Base-by-base conservation (phyloP, 176 grass and related monocot genomes). In the Tillandsia leiboldiana region DNA sequence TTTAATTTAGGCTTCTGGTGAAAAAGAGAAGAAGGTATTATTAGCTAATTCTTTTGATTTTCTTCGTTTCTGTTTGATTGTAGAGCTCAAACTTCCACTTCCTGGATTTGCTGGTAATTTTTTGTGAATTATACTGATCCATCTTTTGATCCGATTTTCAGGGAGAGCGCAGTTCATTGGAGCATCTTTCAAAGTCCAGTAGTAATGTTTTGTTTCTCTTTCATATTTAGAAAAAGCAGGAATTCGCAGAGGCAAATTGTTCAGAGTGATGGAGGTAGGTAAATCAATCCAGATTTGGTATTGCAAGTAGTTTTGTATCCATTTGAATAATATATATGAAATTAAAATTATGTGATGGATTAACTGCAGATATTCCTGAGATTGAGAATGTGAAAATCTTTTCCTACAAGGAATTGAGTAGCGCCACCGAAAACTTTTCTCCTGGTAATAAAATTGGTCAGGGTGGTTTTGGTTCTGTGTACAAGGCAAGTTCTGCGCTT, bases 381-480 rank as follows among this genome's bases (percentile, higher is more conserved):
- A 2, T 69, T 7, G 50, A 87, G 6, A 87, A 89, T 52, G 83
- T 87, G 48, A 96, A 84, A 77, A 83, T 89, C 14, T 96, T 87
- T 79, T 78, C 88, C 10, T 87, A 68, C 75, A 96, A 80, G 56
- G 86, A 91, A 56, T 58, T 96, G 56, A 87, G 51, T 53, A 83
- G 77, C 80, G 92, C 92, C 24, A 96, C 88, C 26, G 73, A 83
- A 59, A 83, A 89, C 17, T 96, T 96, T 73, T 63, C 51, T 71
- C 20, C 23, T 5, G 67, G 29, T 63, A 88, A 89, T 65, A 96
- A 87, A 82, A 77, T 96, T 61, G 92, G 92, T 33, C 69, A 96
- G 72, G 92, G 92, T 70, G 90, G 88, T 71, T 96, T 91, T 66
- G 88, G 92, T 26, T 78, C 75, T 51, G 92, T 96, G 13, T 96